These are phyloP conservation scores for Salvia splendens DNA, from an alignment of 257 asterid genomes.

Conservation along the genomic window DNA sequence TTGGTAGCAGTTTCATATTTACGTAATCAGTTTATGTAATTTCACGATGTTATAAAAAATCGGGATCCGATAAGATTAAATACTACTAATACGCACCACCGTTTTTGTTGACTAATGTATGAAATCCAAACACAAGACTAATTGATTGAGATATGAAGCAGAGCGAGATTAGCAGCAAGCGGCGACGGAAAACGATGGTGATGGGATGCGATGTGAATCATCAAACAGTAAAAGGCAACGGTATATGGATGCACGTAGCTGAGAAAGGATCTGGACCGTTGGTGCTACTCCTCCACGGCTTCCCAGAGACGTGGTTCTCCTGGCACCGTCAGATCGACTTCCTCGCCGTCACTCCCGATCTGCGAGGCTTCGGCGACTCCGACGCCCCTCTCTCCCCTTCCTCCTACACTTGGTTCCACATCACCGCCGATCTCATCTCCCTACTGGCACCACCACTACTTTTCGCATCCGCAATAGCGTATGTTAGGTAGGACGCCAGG, in stretches of 20 bases:
- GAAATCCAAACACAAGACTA: too few relatives aligned
- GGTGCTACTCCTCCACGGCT: conserved; percentile 56
- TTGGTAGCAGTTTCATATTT: too few relatives aligned
- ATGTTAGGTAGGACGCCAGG: too few relatives aligned
- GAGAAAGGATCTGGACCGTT: conserved; percentile 54
- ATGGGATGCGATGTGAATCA: conserved; percentile 36
- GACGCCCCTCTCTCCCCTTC: conserved; percentile 45
- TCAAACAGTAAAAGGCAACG: conserved; percentile 43
- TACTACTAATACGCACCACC: too few relatives aligned
- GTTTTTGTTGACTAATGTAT: too few relatives aligned
- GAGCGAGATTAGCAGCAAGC: too few relatives aligned
- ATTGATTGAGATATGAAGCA: too few relatives aligned
- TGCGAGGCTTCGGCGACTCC: conserved; percentile 56
- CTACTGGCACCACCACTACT: conserved; percentile 55
- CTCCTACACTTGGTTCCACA: conserved; percentile 52
- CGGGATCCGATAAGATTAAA: too few relatives aligned
- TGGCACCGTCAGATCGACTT: conserved; percentile 54
- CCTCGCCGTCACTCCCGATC: conserved; percentile 50
- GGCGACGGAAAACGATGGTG: conserved; percentile 9
- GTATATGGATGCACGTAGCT: conserved; percentile 57
- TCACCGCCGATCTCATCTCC: conserved; percentile 53
- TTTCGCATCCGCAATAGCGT: conserved; percentile 39
- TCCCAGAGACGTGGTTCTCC: conserved; percentile 52
- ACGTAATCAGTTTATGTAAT: too few relatives aligned
- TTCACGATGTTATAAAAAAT: too few relatives aligned